Base-by-base conservation (phyloP, 2,329 filamentous ascomycete species). In the Pseudogymnoascus destructans region DNA sequence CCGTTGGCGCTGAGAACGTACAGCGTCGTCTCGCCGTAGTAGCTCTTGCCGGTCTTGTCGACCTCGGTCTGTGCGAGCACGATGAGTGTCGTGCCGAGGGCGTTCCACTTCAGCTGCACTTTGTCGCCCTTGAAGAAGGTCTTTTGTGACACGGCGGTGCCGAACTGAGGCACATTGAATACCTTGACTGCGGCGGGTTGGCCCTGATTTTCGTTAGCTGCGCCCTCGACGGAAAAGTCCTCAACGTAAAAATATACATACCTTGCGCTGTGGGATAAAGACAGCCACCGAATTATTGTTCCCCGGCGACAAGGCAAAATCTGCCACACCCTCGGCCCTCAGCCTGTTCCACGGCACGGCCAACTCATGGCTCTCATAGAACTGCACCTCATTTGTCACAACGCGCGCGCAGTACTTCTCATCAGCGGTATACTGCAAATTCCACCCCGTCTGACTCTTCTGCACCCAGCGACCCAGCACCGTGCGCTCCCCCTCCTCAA, bases 51-150 rank as follows among this genome's bases (percentile, higher is more conserved):
- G 60, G 90, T 90, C 76, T 93, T 95, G 74, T 98, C 93, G 58
- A 97, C 93, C 63, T 98, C 93, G 30, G 93, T 98, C 76, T 97
- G 91, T 59, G 93, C 92, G 67, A 98, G 81, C 64, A 97, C 92
- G 68, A 98, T 87, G 70, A 97, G 74, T 70, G 86, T 92, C 35
- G 91, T 95, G 57, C 93, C 93, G 62, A 89, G 78, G 64, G 86
- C 82, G 74, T 98, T 98, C 93, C 93, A 98, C 77, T 96, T 96
- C 69, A 98, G 77, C 73, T 96, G 90, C 54, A 98, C 92, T 77
- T 97, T 97, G 77, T 98, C 93, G 63, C 91, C 91, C 77, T 98
- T 98, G 82, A 90, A 98, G 71, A 98, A 98, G 1, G 87, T 96
- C 84, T 98, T 98, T 71, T 97, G 92, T 36, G 92, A 96, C 55